phyloP scores from a whole-genome alignment of 768 basidiomycete species.

The Cytidiella melzeri region DNA sequence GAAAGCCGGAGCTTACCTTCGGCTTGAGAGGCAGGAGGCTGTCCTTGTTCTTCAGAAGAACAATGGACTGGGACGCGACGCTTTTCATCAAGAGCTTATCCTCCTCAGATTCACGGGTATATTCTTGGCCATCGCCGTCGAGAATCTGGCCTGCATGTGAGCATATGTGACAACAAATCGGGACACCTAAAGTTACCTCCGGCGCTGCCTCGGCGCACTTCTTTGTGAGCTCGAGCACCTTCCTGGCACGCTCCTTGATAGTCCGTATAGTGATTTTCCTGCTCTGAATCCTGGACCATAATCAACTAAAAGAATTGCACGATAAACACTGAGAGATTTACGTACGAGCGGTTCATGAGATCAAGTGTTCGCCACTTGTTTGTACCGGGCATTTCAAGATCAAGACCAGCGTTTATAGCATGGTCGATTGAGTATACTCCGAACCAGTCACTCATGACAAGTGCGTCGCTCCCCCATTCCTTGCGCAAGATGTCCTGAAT shows the following conservation, averaged over 20 bases:
- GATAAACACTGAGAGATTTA: background rate
- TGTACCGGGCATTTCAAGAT: constrained; percentile 74
- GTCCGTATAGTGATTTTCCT: constrained; percentile 61
- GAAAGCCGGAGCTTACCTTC: constrained; percentile 9
- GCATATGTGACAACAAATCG: too few species aligned
- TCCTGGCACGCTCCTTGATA: constrained; percentile 59
- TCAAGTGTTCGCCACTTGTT: constrained; percentile 75
- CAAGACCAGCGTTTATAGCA: constrained; percentile 67
- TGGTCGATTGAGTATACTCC: constrained; percentile 64
- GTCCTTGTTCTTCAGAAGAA: constrained; percentile 66
- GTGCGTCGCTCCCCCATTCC: constrained; percentile 71
- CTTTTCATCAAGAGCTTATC: constrained; percentile 59
- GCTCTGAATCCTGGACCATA: constrained; percentile 32
- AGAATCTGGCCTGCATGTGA: too few species aligned
- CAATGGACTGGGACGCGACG: constrained; percentile 65
- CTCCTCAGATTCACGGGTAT: constrained; percentile 53
- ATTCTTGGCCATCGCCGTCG: constrained; percentile 65
- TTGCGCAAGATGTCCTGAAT: constrained; percentile 56
- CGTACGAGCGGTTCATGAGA: constrained; percentile 48
- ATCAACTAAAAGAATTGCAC: background rate
- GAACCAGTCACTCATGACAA: constrained; percentile 85
- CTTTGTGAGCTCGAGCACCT: constrained; percentile 64
- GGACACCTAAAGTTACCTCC: constrained; percentile 37
- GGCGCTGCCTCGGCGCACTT: constrained; percentile 61
- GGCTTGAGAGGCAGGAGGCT: constrained; percentile 48